These are phyloP conservation scores for Inga oerstediana DNA, from an alignment of 306 rosid genomes.

Conservation along the genomic window DNA sequence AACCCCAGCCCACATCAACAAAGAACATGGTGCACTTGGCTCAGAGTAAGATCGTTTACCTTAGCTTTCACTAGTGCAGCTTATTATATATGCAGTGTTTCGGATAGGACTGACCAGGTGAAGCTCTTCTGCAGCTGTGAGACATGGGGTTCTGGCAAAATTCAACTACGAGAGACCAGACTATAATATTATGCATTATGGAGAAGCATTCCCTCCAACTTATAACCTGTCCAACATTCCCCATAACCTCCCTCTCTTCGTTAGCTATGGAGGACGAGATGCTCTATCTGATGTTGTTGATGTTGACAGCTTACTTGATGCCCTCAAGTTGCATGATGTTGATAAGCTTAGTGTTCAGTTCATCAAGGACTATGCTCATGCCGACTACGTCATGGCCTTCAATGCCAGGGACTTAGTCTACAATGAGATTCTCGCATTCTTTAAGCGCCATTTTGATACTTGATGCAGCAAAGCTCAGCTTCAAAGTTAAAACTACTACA, in stretches of 20 bases:
- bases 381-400: constrained; percentile 55
- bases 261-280: constrained; percentile 77
- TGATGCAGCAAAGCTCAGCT: background rate
- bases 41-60: constrained; percentile 50
- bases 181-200: constrained; percentile 45
- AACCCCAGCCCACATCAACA: constrained; percentile 68
- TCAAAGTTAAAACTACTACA: background rate
- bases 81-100: background rate
- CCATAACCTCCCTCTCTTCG: constrained; percentile 55
- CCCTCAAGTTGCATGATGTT: constrained; percentile 49
- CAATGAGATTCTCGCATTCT: constrained; percentile 43
- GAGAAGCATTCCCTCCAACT: constrained; percentile 48
- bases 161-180: constrained; percentile 45
- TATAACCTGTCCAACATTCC: constrained; percentile 77
- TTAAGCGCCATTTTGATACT: constrained; percentile 37
- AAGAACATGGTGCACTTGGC: constrained; percentile 71
- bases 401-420: constrained; percentile 67
- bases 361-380: constrained; percentile 65
- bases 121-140: constrained; percentile 45
- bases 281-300: constrained; percentile 61
- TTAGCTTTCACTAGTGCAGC: background rate
- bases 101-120: background rate
- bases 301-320: constrained; percentile 47
- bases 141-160: constrained; percentile 55
- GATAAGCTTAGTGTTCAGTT: constrained; percentile 65